phyloP scores from a whole-genome alignment of 495 filamentous ascomycete species.

The Melanomma pulvis-pyrius region DNA sequence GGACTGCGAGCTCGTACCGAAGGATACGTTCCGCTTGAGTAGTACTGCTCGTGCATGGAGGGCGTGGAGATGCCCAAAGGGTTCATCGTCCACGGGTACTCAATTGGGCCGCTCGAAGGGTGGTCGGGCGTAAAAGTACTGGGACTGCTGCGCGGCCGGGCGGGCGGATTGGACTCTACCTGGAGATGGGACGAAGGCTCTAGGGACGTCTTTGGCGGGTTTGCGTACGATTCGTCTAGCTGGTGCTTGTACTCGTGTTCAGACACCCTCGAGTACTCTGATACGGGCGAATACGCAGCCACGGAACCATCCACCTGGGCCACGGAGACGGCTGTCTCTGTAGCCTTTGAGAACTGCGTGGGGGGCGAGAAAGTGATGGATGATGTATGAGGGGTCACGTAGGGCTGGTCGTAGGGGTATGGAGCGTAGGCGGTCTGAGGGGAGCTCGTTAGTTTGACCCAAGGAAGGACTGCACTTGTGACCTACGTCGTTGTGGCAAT shows the following conservation, averaged over 20 bases:
- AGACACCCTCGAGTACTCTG: constrained; percentile 28
- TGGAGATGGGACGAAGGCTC: constrained; percentile 29
- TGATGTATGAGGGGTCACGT: constrained; percentile 35
- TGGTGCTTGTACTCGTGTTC: constrained; percentile 22
- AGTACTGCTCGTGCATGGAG: constrained; percentile 35
- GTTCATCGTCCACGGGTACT: constrained; percentile 42
- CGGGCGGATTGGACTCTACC: constrained; percentile 27
- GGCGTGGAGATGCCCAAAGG: constrained; percentile 44
- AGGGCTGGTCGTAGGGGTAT: constrained; percentile 34
- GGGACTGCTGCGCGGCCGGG: constrained; percentile 45
- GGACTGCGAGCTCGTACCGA: constrained; percentile 34
- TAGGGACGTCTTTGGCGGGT: constrained; percentile 3
- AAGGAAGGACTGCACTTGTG: constrained; percentile 11
- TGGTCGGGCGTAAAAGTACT: constrained; percentile 44
- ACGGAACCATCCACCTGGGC: constrained; percentile 19
- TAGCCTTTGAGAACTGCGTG: constrained; percentile 18
- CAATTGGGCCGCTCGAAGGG: constrained; percentile 20
- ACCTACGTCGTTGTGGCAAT: constrained; percentile 29
- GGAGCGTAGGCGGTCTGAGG: constrained; percentile 20
- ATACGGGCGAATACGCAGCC: constrained; percentile 30
- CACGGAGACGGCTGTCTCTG: constrained; percentile 11
- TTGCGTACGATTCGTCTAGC: constrained; percentile 12
- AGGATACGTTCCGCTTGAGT: constrained; percentile 29
- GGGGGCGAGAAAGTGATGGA: constrained; percentile 34
- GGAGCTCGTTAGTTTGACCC: constrained; percentile 4